Base-by-base conservation (phyloP, 768 basidiomycete species). In the Lenzites betulinus region DNA sequence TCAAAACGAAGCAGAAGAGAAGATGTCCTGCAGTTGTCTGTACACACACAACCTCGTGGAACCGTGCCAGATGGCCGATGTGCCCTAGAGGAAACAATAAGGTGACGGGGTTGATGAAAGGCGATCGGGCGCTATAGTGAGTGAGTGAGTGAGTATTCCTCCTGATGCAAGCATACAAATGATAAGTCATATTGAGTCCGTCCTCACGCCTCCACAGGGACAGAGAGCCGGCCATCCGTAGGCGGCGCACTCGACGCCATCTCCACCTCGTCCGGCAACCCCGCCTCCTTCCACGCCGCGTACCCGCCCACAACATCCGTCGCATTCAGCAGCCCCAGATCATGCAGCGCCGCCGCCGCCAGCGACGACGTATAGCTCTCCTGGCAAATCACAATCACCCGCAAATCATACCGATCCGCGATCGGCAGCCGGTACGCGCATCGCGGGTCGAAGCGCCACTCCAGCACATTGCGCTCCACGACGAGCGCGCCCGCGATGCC, bases 401-500 rank as follows among this genome's bases (percentile, higher is more conserved):
- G 74, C 39, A 92, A 68, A 74, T 92, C 91, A 65, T 89, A 92
- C 55, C 89, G 76, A 73, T 90, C 86, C 23, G 84, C 90, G 63
- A 92, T 84, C 1, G 81, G 74, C 54, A 92, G 73, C 35, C 86
- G 77, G 13, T 81, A 76, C 25, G 52, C 48, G 64, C 75, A 79
- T 56, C 88, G 78, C 4, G 90, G 91, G 72, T 93, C 90, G 64
- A 93, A 86, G 23, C 84, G 81, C 89, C 89, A 91, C 70, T 93
- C 91, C 54, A 93, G 78, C 6, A 85, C 81, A 67, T 89, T 92
- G 23, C 90, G 80, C 67, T 92, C 90, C 58, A 92, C 81, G 54
- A 89, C 74, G 56, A 92, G 74, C n/a, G 89, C 81, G 0, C 90
- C 89, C 8, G 77, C 78, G 55, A 92, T 87, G 0, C 74, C 78